Evolutionary conservation across 2,329 filamentous ascomycete species (phyloP), one percentile per base, ranked within the genome.

Genomic region (Onygenales sp.): DNA sequence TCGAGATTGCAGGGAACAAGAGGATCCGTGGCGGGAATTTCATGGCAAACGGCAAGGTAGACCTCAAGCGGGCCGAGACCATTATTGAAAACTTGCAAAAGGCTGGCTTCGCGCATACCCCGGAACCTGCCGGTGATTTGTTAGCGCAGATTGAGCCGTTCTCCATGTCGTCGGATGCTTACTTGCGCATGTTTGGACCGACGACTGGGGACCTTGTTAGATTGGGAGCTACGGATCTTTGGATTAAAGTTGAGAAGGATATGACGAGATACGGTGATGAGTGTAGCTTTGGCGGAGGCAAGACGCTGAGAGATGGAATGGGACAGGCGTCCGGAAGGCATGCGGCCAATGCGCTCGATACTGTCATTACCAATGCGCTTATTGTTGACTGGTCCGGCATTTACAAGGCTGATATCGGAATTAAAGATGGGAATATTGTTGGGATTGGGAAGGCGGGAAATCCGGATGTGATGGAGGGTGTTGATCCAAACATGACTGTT

Each of bases 391-490:
- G 86, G 80, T 86, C 81, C 1, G 92, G 92, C 47, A 95, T 97
- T 64, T 94, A 89, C 77, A 97, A 97, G 74, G 92, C 91, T 5
- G 92, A 97, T 68, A 95, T 97, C 66, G 92, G 92, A 32, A 84
- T 97, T 68, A 95, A 94, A 69, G 72, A 90, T 60, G 91, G 92
- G 2, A 67, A 86, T 41, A 96, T 97, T 63, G 84, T 85, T 32
- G 92, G 83, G 0, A 92, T 97, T 61, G 92, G 92, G 55, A 96
- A 97, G 72, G 89, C 92, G 13, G 92, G 92, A 17, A 97, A 96
- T 64, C 92, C 92, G n/a, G 92, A 97, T 70, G 83, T 95, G 46
- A 96, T 96, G 92, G 86, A 93, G 35, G 88, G 88, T 4, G 89
- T 97, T 6, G 77, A 85, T 55, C 76, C 82, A 0, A 78, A 83